Percentiles rank a stretch among this genome's conserved stretches.
Evolutionary conservation across 306 rosid species (phyloP).

Genomic region (Cucurbita moschata): DNA sequence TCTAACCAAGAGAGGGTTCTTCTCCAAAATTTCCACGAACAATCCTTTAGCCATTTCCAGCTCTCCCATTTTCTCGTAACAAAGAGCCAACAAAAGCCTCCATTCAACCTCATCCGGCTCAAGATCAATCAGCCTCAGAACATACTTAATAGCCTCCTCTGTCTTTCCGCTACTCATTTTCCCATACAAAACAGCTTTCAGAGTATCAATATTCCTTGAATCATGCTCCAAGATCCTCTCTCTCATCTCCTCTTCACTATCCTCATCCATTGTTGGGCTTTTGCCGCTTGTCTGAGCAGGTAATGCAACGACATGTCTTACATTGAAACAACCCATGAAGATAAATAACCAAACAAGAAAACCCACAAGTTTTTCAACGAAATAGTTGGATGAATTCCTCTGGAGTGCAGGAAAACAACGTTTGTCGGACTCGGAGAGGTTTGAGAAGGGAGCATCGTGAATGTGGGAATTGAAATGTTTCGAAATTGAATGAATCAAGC

Average conservation of each 20-base stretch:
- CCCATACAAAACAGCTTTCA: constrained; percentile 55
- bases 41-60: constrained; percentile 46
- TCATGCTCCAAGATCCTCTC: constrained; percentile 58
- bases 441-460: neutral
- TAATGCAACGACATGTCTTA: constrained; percentile 29
- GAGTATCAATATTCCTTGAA: constrained; percentile 46
- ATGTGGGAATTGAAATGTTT: neutral
- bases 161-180: constrained; percentile 68
- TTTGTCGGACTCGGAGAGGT: neutral
- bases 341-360: constrained; percentile 54
- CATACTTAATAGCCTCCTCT: constrained; percentile 56
- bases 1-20: constrained; percentile 61
- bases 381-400: constrained; percentile 9
- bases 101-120: constrained; percentile 77
- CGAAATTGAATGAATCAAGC: neutral
- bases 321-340: constrained; percentile 33
- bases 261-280: constrained; percentile 21
- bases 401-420: constrained; percentile 1
- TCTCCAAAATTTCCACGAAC: constrained; percentile 46
- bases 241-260: constrained; percentile 33
- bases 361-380: constrained; percentile 27
- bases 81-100: constrained; percentile 73
- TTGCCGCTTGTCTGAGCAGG: constrained; percentile 31
- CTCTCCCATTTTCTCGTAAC: constrained; percentile 61
- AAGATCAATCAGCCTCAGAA: constrained; percentile 46